Evolutionary conservation across 2,329 filamentous ascomycete genomes (phyloP), one percentile per base, ranked within the genome.

Genomic region (Drechslera avenae): DNA sequence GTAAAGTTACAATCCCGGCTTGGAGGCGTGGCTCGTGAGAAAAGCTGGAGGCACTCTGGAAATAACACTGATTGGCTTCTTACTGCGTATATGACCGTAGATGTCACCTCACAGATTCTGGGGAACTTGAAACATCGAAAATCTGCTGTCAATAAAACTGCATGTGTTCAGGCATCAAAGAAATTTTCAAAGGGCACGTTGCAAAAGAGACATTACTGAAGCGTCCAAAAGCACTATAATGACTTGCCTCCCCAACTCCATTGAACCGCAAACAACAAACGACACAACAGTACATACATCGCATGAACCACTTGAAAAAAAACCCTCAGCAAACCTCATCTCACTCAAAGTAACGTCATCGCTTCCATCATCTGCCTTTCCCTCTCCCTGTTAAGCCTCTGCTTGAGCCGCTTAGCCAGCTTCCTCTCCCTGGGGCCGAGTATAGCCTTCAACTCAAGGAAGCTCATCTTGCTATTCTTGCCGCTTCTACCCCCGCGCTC

Each of bases 381-480:
- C 32, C 19, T 48, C 6, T 21, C 4, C n/a, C 8, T 19, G 19
- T 21, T 32, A n/a, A 56, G 40, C 35, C 40, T 57, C 14, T 16
- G 16, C 50, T 59, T 66, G 21, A 66, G 43, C 28, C 43, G 36
- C 17, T 43, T 50, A 1, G 48, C 13, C 18, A 66, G 33, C 31
- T 50, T 55, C 44, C 41, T 60, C 31, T 62, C 60, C 37, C 50
- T 57, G 12, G 56, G 52, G 6, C 57, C 54, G 10, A 66, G 50
- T 0, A 66, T 55, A 1, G n/a, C 46, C 35, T 49, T 66, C 16
- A 66, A 33, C 14, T 62, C 46, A 5, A 9, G 21, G 3, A 64
- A 14, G 1, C 18, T 42, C 48, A 56, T 60, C 48, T 66, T 67
- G 1, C 30, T 34, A 21, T 66, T 66, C 33, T 53, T 58, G 0